Evolutionary conservation across 805 yeast species (phyloP).

Genomic region (Candida loeiensis): DNA sequence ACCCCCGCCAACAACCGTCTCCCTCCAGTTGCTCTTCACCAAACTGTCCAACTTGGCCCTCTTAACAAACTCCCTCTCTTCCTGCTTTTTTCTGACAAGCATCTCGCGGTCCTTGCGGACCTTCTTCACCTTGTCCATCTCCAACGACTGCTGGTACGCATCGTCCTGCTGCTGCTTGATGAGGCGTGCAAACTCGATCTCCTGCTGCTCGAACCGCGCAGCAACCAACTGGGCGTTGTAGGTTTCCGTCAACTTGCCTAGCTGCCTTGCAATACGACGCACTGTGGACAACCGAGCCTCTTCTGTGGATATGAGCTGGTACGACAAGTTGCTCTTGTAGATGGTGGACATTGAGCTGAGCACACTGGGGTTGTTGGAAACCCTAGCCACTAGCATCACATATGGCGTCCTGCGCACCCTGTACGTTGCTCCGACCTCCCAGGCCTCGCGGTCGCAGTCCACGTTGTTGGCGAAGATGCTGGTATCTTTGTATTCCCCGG

Average conservation of each 20-base stretch:
- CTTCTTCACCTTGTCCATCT: constrained; percentile 53
- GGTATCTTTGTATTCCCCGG: constrained; percentile 27
- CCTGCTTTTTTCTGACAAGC: constrained; percentile 13
- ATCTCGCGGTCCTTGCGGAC: constrained; percentile 35
- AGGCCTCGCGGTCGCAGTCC: constrained; percentile 33
- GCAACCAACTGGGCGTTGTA: constrained; percentile 39
- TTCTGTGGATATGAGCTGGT: constrained; percentile 18
- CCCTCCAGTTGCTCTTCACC: constrained; percentile 2
- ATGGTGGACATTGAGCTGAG: constrained; percentile 39
- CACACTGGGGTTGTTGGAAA: constrained; percentile 30
- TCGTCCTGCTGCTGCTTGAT: constrained; percentile 42
- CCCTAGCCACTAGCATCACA: constrained; percentile 36
- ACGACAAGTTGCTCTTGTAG: constrained; percentile 28
- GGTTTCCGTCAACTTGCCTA: constrained; percentile 23
- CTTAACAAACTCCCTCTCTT: constrained; percentile 8
- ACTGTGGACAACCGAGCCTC: constrained; percentile 15
- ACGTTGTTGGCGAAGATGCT: constrained; percentile 30
- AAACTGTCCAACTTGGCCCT: constrained; percentile 2
- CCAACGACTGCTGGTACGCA: constrained; percentile 39
- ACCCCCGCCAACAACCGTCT: not conserved
- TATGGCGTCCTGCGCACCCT: constrained; percentile 31
- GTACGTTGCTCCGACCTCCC: constrained; percentile 35
- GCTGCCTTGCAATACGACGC: constrained; percentile 23
- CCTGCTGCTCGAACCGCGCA: constrained; percentile 37
- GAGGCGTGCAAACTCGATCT: constrained; percentile 36